Evolutionary conservation across 2,329 filamentous ascomycete genomes (phyloP), one percentile per base, ranked within the genome.

Genomic region (Sphaerulina musiva): DNA sequence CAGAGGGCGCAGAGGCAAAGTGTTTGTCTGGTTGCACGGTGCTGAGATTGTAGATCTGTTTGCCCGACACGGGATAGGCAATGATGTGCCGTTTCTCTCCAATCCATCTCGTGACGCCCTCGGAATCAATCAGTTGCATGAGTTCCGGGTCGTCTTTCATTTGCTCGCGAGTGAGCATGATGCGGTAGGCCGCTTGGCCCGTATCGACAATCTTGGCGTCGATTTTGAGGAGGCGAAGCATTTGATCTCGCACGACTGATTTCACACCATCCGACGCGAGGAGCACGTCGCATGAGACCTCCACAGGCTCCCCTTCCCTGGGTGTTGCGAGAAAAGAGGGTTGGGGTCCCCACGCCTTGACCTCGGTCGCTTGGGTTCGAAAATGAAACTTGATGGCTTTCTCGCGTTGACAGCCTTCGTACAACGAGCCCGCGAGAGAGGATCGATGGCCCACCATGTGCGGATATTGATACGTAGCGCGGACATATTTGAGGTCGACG

Each of bases 361-460:
- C 72, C 10, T 77, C 71, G 20, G 77, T 73, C 6, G 84, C 74
- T 3, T 75, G 72, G 8, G 77, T 80, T 31, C 79, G 76, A 66
- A 91, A 86, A 71, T 84, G 78, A 72, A 92, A 90, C 6, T 70
- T 82, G 66, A 92, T 83, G 36, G 74, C 74, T 14, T 78, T 68
- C 63, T 87, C 77, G 45, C 75, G 73, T 63, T 81, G 74, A 71
- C 87, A 91, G n/a, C 80, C 86, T 46, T 85, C 76, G 69, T 83
- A 90, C 32, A 92, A 72, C 5, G 80, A 79, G 36, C 80, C 79
- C 5, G 87, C 86, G 3, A 92, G 78, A 7, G 84, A 86, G 0
- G 84, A 78, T 17, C 88, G 82, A 68, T 93, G 88, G 6, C 86
- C 87, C 4, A 88, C 86, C 79, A 87, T 89, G 72, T 92, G 87